Conservation (phyloP, 1,284 basidiomycete genomes). For the Fomitiporia mediterranea region DNA sequence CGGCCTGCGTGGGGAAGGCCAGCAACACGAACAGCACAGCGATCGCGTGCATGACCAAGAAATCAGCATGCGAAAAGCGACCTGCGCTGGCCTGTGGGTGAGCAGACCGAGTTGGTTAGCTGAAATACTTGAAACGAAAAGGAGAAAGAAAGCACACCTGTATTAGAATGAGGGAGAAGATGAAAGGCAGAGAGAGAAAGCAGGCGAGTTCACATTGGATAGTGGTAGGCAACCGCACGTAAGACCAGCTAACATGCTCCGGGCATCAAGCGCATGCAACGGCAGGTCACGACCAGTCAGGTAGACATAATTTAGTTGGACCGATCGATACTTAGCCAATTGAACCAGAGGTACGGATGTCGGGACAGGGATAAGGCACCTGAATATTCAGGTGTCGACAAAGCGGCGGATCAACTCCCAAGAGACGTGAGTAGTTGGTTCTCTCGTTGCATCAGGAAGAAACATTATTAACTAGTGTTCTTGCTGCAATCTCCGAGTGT, state of each 20-base stretch:
- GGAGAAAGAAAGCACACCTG: not conserved
- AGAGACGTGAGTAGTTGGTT: not conserved
- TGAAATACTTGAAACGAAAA: not conserved
- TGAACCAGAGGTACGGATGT: constrained; percentile 3
- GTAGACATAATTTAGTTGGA: not conserved
- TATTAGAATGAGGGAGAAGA: not conserved
- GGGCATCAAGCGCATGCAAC: not conserved
- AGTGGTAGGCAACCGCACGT: not conserved
- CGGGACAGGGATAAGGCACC: not conserved
- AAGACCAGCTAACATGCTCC: not conserved
- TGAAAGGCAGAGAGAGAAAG: not conserved
- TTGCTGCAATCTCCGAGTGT: not conserved
- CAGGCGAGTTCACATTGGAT: not conserved
- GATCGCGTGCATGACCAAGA: constrained; percentile 31
- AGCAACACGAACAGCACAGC: constrained; percentile 36
- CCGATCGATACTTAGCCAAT: not conserved
- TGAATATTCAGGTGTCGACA: not conserved
- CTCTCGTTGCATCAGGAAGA: not conserved
- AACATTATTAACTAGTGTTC: too few species aligned
- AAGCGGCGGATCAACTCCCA: constrained; percentile 14
- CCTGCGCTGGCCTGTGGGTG: constrained; percentile 6
- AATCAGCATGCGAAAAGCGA: constrained; percentile 8
- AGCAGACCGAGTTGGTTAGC: not conserved
- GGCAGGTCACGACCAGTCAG: constrained; percentile 1
- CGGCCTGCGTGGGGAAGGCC: constrained; percentile 43